A percentile compares a stretch with the other conserved stretches of the same genome.
These are phyloP conservation scores for Aquilaria agallochum DNA, from an alignment of 441 rosid species.

Conservation along the genomic window DNA sequence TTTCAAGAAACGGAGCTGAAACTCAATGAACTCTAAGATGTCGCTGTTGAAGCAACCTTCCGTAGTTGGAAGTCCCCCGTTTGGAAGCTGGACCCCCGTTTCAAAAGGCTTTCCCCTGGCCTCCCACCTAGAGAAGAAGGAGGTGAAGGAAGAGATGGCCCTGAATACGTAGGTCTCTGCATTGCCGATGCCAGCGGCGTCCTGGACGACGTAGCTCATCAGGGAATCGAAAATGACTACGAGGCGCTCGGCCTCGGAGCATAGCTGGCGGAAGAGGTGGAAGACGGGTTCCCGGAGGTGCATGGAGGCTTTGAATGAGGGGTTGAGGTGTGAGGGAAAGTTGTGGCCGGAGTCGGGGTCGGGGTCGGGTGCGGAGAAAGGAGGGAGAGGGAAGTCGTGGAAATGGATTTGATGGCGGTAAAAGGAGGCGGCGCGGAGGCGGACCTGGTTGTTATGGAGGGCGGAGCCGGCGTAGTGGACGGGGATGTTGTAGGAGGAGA, in stretches of 20 bases:
- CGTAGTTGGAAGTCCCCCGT: conserved; percentile 4
- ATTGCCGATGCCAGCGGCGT: conserved; percentile 5
- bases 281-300: conserved; percentile 13
- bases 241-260: neutral
- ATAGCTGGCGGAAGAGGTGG: neutral
- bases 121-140: conserved; percentile 1
- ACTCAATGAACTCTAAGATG: conserved; percentile 13
- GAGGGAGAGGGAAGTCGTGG: conserved; percentile 12
- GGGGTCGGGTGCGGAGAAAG: conserved; percentile 9
- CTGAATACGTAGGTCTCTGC: conserved; percentile 11
- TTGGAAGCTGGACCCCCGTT: neutral
- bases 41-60: conserved; percentile 18
- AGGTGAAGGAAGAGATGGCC: conserved; percentile 11
- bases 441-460: conserved; percentile 18
- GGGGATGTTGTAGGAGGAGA: conserved; percentile 32
- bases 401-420: conserved; percentile 4
- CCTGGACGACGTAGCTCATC: conserved; percentile 18
- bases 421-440: neutral
- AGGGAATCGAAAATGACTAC: conserved; percentile 9
- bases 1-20: conserved; percentile 9
- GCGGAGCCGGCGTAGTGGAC: conserved; percentile 36
- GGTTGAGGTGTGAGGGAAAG: conserved; percentile 15
- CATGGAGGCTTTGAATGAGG: conserved; percentile 3
- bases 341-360: conserved; percentile 5
- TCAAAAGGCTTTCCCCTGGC: neutral